A percentile compares a stretch with the other conserved stretches of the same genome.
Evolutionary conservation across 257 asterid species (phyloP).

Genomic region (Nicotiana tabacum): DNA sequence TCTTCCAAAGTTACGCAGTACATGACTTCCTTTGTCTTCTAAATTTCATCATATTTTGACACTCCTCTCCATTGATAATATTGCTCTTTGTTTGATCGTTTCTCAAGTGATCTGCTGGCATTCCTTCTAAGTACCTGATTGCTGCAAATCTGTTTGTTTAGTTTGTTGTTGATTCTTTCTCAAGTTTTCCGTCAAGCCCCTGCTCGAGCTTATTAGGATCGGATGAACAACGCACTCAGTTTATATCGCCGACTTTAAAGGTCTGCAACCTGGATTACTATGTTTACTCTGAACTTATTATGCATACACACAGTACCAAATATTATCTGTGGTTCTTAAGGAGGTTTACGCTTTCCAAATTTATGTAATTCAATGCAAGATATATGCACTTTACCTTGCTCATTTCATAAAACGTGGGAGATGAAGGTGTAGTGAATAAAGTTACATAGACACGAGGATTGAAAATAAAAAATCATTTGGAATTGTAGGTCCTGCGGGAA

Average conservation of each 20-base stretch:
- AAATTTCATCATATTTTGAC: background rate
- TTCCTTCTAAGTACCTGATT: background rate
- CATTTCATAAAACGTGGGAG: background rate
- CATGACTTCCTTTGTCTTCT: background rate
- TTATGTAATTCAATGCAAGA: background rate
- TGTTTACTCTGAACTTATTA: background rate
- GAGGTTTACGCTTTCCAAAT: background rate
- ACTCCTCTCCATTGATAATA: background rate
- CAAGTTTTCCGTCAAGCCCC: background rate
- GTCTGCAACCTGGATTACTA: background rate
- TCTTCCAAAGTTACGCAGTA: background rate
- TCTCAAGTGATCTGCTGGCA: background rate
- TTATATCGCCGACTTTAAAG: background rate
- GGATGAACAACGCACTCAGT: background rate
- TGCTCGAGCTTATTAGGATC: background rate
- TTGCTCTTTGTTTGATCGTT: background rate
- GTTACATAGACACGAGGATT: background rate
- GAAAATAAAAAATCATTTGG: background rate
- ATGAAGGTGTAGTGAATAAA: background rate
- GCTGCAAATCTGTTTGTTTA: background rate
- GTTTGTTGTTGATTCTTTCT: background rate
- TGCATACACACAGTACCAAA: background rate
- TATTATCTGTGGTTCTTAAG: background rate
- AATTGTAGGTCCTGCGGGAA: background rate
- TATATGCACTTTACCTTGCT: background rate